Evolutionary conservation across 345 rosid genomes (phyloP), one percentile per base, ranked within the genome.

Genomic region (Lagerstroemia speciosa): DNA sequence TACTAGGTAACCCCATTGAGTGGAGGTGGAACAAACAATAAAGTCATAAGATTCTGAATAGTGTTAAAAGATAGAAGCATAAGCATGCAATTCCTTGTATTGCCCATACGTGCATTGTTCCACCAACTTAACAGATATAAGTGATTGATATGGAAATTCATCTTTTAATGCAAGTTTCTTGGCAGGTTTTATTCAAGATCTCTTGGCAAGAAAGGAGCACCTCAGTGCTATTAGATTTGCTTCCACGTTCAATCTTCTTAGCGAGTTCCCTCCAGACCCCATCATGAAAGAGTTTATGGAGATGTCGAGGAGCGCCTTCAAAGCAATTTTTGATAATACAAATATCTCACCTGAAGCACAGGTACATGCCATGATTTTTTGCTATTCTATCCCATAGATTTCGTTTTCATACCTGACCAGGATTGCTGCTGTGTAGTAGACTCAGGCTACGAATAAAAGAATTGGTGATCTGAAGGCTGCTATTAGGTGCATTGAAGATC

Each of bases 181-280:
- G 55, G 71, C 63, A 77, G 78, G 67, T 48, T 33, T 77, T 48
- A 36, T 69, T 66, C 41, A 57, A 69, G 63, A 76, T 36, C 82
- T 77, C 65, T 71, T 81, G n/a, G 55, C 40, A 67, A 66, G 36
- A 71, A 76, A 75, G 15, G 75, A 66, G 64, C 68, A 64, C 31
- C 20, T 79, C 6, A 66, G 71, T 64, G 87, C 87, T 68, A 46
- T 81, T 17, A 68, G 70, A 33, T 79, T 75, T 76, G 79, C 81
- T 36, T 70, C 64, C 75, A 68, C 72, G 57, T 68, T 81, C 30
- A 70, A 68, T 60, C 46, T 80, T 80, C 71, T 65, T 48, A 70
- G 79, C 2, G 71, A 66, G 70, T 83, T 82, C 48, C 77, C 72
- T 26, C 79, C 75, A 1, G 66, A 77, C 3, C 66, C 78, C 37